A percentile compares a stretch with the other conserved stretches of the same genome.
phyloP scores from a whole-genome alignment of 139 green algal species.

The Klebsormidium nitens region DNA sequence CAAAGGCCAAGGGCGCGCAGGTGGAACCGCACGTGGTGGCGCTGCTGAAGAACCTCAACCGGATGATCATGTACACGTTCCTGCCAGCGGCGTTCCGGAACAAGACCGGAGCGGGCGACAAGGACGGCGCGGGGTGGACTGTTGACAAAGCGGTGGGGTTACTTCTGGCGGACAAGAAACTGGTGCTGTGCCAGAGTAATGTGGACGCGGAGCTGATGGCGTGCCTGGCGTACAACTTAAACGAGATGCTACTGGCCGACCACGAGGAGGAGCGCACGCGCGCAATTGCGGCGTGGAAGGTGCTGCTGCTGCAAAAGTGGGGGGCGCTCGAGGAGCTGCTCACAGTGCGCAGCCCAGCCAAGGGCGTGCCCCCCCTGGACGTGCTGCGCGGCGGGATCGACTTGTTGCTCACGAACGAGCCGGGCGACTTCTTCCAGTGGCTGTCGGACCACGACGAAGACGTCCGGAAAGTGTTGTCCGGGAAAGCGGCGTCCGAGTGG shows the following conservation, averaged over 20 bases:
- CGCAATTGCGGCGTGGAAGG: conserved; percentile 15
- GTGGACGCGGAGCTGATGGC: conserved; percentile 20
- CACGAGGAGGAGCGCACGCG: conserved; percentile 12
- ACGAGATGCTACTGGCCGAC: conserved; percentile 2
- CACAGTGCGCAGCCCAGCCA: not conserved
- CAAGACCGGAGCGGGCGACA: not conserved
- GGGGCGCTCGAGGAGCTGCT: conserved; percentile 19
- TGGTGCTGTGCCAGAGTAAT: conserved; percentile 9
- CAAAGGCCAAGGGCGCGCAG: not conserved
- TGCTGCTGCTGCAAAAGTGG: conserved; percentile 15
- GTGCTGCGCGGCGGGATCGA: conserved; percentile 33
- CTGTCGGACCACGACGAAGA: conserved; percentile 6
- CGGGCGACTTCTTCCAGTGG: conserved; percentile 25
- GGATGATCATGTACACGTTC: conserved; percentile 33
- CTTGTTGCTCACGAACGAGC: conserved; percentile 10
- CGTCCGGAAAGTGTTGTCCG: conserved; percentile 10
- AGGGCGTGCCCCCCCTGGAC: conserved; percentile 7
- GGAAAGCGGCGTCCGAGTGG: conserved; percentile 15
- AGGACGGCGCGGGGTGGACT: not conserved
- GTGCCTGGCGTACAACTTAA: conserved; percentile 33
- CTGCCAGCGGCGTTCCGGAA: not conserved
- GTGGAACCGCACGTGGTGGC: conserved; percentile 12
- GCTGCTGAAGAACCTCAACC: conserved; percentile 15
- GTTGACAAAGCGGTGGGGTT: conserved; percentile 14
- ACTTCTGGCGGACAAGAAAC: conserved; percentile 2